A percentile compares a stretch with the other conserved stretches of the same genome.
Evolutionary conservation across 352 stramenopile species (phyloP).

Genomic region (Phytophthora multivora): DNA sequence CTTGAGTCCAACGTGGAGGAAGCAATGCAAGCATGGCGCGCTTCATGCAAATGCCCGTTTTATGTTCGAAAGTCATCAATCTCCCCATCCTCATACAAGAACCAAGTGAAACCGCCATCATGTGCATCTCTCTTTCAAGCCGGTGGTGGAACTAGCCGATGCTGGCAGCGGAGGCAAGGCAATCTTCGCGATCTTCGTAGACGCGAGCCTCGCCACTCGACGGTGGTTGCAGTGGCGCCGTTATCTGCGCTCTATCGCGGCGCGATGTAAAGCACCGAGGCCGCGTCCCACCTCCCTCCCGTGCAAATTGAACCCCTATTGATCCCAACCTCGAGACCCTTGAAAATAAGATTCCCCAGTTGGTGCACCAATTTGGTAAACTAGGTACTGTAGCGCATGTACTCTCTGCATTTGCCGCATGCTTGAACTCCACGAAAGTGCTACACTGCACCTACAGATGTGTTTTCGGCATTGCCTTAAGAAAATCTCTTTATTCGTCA

Average conservation of each 20-base stretch:
- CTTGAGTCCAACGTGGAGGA: background rate
- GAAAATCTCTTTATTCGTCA: background rate
- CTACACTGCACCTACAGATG: too few species aligned
- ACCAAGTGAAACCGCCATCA: conserved; percentile 8
- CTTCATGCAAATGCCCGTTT: background rate
- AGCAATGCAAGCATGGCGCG: too few species aligned
- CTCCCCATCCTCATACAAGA: conserved; percentile 19
- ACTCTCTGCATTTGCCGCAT: too few species aligned
- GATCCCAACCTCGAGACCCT: background rate
- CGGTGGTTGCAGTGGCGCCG: background rate
- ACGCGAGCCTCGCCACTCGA: background rate
- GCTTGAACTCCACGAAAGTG: too few species aligned
- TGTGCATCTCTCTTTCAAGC: conserved; percentile 10
- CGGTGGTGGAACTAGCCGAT: background rate
- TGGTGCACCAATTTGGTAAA: background rate
- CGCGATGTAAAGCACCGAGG: background rate
- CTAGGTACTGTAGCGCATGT: too few species aligned
- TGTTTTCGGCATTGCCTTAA: too few species aligned
- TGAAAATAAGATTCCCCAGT: conserved; percentile 5
- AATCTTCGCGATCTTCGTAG: background rate
- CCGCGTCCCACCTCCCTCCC: conserved; percentile 1
- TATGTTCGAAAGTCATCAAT: conserved; percentile 12
- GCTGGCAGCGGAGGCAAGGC: background rate
- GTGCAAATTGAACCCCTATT: conserved; percentile 10
- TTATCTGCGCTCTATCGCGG: background rate